Evolutionary conservation across 495 filamentous ascomycete genomes (phyloP), one percentile per base, ranked within the genome.

Genomic region (Saxophila tyrrhenica): DNA sequence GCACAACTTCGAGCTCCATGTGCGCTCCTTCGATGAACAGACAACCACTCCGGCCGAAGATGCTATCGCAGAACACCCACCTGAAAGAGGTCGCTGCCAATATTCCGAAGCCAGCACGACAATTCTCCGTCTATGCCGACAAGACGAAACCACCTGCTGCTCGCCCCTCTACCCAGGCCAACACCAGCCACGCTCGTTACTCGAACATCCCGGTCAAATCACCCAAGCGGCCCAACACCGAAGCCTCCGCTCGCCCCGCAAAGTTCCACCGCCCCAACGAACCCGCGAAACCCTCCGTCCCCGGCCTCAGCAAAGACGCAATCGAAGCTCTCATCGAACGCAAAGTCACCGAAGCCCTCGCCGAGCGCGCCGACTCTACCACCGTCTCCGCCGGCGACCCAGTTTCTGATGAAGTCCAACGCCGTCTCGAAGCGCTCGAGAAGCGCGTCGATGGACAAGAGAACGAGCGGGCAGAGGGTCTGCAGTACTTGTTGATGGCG

Each of bases 321-420:
- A 61, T 61, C 25, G 90, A 95, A 62, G 87, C 89, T 43, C 81
- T 96, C 67, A 87, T 98, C 7, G 85, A 92, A 64, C 84, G 81
- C 63, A 94, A 94, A 58, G 87, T 98, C 0, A 83, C 84, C 43
- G 90, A 94, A 64, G 86, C 92, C 29, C 71, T 97, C 0, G 88
- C 89, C 1, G 78, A 83, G 9, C 79, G 84, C 23, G 76, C 75
- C 0, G 66, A 66, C 39, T 39, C 55, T 1, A 55, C 54, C 2
- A 50, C 48, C 23, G 48, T 60, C 10, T 35, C 47, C 24, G 49
- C 38, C 20, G 32, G 43, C 21, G 49, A 52, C 10, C 43, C 58
- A 2, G 25, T 61, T 1, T 43, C 58, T 1, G 58, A 57, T 7
- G 58, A 61, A 39, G 50, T 61, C 17, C 86, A 89, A 58, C 80